phyloP scores from a whole-genome alignment of 2,329 filamentous ascomycete species.

The Davidsoniella virescens region DNA sequence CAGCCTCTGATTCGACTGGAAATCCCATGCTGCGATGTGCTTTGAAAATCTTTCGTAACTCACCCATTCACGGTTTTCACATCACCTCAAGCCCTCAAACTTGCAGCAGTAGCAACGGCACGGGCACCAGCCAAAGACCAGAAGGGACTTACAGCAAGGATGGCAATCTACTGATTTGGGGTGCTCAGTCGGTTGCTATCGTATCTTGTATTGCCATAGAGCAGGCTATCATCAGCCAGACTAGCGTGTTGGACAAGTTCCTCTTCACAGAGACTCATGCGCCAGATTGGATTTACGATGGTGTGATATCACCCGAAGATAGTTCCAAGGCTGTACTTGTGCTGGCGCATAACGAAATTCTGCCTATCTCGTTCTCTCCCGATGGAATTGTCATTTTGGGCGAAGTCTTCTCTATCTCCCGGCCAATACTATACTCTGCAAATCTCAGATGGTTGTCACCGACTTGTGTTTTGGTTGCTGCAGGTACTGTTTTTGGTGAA shows the following conservation, averaged over 20 bases:
- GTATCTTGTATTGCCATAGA: constrained; percentile 21
- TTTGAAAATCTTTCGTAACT: constrained; percentile 43
- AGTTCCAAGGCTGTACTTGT: constrained; percentile 40
- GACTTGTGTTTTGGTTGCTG: constrained; percentile 54
- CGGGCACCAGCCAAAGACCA: no score
- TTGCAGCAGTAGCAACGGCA: no score
- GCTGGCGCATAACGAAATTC: constrained; percentile 75
- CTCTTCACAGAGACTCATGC: constrained; percentile 19
- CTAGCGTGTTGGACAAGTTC: constrained; percentile 3
- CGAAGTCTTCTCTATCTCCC: constrained; percentile 44
- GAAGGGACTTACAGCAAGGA: neutral
- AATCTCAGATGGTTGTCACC: constrained; percentile 47
- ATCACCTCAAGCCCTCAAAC: constrained; percentile 18
- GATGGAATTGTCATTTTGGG: constrained; percentile 26
- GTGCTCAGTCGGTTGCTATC: constrained; percentile 38
- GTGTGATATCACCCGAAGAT: constrained; percentile 32
- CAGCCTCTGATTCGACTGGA: constrained; percentile 13
- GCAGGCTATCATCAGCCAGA: constrained; percentile 8
- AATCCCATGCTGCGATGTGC: constrained; percentile 24
- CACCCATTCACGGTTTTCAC: constrained; percentile 60
- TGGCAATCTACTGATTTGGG: constrained; percentile 47
- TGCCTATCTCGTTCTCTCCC: constrained; percentile 29
- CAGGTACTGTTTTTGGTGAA: constrained; percentile 88
- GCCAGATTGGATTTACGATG: constrained; percentile 67
- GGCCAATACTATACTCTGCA: constrained; percentile 79